phyloP scores from a whole-genome alignment of 768 basidiomycete species.

The Psilocybe sp. region DNA sequence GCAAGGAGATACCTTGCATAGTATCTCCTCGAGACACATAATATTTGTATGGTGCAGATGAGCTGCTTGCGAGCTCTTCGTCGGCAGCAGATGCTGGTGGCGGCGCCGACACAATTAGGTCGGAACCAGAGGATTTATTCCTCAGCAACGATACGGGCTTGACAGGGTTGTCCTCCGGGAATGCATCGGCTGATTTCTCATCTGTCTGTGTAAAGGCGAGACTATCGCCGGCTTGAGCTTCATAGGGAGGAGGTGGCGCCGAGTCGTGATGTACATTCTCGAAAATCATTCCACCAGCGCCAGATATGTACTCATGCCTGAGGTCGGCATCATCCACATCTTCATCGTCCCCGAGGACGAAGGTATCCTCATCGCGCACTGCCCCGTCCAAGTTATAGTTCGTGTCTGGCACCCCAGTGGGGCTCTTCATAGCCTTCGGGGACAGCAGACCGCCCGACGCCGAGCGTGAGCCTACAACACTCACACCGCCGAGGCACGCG shows the following conservation, averaged over 20 bases:
- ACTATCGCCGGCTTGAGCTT: not conserved
- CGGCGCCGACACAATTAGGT: not conserved
- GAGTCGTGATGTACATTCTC: not conserved
- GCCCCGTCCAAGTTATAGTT: slow-evolving; percentile 47
- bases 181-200: no score
- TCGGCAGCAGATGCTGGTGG: not conserved
- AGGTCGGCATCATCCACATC: slow-evolving; percentile 41
- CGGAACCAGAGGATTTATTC: not conserved
- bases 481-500: slow-evolving; percentile 60
- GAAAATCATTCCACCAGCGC: no score
- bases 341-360: slow-evolving; percentile 64
- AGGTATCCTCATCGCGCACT: slow-evolving; percentile 58
- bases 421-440: not conserved
- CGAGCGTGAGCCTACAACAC: slow-evolving; percentile 25
- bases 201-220: no score
- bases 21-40: slow-evolving; percentile 58
- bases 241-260: slow-evolving; percentile 10
- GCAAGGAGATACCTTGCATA: slow-evolving; percentile 60
- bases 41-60: slow-evolving; percentile 34
- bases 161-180: not conserved
- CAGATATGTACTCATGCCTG: not conserved
- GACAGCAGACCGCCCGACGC: not conserved
- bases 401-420: not conserved
- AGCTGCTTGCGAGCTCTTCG: not conserved
- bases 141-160: no score